These are phyloP conservation scores for Pythium chondricola DNA, from an alignment of 352 stramenopile genomes.

Conservation along the genomic window DNA sequence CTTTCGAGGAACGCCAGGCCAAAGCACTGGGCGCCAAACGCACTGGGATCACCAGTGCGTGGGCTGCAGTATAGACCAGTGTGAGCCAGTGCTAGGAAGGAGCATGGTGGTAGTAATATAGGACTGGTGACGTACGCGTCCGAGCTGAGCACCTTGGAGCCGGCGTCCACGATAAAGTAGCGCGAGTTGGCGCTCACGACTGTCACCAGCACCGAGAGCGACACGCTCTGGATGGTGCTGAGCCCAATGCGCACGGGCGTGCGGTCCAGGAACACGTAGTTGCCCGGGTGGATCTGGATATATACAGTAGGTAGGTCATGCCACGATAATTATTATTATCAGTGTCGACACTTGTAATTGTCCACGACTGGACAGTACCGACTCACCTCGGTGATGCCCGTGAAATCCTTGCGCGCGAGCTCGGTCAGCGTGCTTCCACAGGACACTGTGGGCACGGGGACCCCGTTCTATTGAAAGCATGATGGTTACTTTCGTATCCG, in stretches of 20 bases:
- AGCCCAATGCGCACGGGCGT: slow-evolving; percentile 64
- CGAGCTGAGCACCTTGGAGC: slow-evolving; percentile 65
- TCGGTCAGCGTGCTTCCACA: slow-evolving; percentile 67
- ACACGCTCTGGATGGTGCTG: slow-evolving; percentile 51
- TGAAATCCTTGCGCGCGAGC: slow-evolving; percentile 46
- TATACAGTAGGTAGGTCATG: not conserved
- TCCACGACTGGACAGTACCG: no score
- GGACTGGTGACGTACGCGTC: slow-evolving; percentile 33
- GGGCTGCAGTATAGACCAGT: slow-evolving; percentile 11
- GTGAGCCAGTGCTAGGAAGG: not conserved
- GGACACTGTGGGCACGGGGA: slow-evolving; percentile 52
- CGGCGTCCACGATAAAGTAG: slow-evolving; percentile 71
- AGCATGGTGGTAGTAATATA: not conserved
- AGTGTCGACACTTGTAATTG: no score
- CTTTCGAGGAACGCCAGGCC: slow-evolving; percentile 64
- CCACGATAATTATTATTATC: not conserved
- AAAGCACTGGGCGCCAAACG: slow-evolving; percentile 50
- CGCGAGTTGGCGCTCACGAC: slow-evolving; percentile 69
- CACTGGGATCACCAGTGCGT: slow-evolving; percentile 17
- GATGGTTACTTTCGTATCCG: no score
- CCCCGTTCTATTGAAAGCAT: slow-evolving; percentile 35
- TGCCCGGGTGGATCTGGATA: slow-evolving; percentile 52
- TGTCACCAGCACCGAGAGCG: slow-evolving; percentile 47
- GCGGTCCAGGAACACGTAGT: slow-evolving; percentile 73
- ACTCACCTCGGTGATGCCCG: slow-evolving; percentile 63